These are phyloP conservation scores for Alternaria arbusti DNA, from an alignment of 2,329 filamentous ascomycete genomes.

Conservation along the genomic window DNA sequence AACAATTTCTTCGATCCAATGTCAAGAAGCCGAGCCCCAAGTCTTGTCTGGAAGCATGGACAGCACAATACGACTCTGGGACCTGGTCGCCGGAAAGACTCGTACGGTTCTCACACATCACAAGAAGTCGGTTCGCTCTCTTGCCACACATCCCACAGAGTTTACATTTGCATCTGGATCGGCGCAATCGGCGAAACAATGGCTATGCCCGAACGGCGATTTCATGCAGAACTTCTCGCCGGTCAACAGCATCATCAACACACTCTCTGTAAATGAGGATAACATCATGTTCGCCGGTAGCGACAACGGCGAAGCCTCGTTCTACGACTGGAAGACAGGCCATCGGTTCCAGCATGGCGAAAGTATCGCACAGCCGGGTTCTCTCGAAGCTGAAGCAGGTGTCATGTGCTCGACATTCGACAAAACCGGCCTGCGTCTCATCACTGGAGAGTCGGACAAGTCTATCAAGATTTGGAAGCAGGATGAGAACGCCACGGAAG, in stretches of 20 bases:
- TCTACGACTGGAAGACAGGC: slow-evolving; percentile 99
- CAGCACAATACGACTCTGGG: slow-evolving; percentile 71
- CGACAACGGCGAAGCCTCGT: slow-evolving; percentile 94
- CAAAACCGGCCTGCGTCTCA: slow-evolving; percentile 82
- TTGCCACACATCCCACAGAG: slow-evolving; percentile 86
- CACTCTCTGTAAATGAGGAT: slow-evolving; percentile 88
- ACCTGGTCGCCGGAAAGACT: slow-evolving; percentile 92
- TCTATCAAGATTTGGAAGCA: slow-evolving; percentile 93
- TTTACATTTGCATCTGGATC: slow-evolving; percentile 96
- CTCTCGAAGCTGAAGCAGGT: slow-evolving; percentile 90
- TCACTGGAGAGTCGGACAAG: slow-evolving; percentile 96
- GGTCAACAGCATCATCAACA: slow-evolving; percentile 96
- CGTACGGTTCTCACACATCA: slow-evolving; percentile 97
- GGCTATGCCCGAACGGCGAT: slow-evolving; percentile 96
- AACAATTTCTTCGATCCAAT: slow-evolving; percentile 87
- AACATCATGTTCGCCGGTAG: slow-evolving; percentile 94
- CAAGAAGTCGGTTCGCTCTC: slow-evolving; percentile 91
- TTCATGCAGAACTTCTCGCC: slow-evolving; percentile 99
- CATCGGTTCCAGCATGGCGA: slow-evolving; percentile 89
- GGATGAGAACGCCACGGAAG: slow-evolving; percentile 87
- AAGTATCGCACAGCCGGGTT: slow-evolving; percentile 91
- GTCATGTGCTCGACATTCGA: slow-evolving; percentile 96
- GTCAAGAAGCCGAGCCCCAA: slow-evolving; percentile 95
- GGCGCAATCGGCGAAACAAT: slow-evolving; percentile 96
- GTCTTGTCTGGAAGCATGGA: slow-evolving; percentile 94